A percentile compares a stretch with the other conserved stretches of the same genome.
phyloP scores from a whole-genome alignment of 2,329 filamentous ascomycete species.

The Grosmannia penicillata region DNA sequence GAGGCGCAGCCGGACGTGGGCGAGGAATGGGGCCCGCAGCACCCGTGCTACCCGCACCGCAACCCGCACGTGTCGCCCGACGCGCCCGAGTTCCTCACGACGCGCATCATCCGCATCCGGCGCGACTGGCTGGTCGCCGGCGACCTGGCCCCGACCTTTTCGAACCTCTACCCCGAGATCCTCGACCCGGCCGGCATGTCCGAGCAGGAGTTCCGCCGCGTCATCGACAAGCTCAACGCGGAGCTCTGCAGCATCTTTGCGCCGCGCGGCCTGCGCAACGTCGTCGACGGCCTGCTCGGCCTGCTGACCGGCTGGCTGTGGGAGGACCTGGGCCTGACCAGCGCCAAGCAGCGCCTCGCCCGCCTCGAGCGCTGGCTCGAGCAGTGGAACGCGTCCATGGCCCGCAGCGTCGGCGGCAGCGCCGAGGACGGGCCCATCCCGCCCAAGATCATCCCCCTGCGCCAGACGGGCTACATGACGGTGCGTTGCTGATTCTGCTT shows the following conservation, averaged over 20 bases:
- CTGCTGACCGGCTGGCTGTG: constrained; percentile 84
- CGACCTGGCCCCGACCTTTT: constrained; percentile 84
- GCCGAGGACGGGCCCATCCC: constrained; percentile 7
- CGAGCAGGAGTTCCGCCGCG: constrained; percentile 71
- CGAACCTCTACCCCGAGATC: constrained; percentile 92
- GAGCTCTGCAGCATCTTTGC: constrained; percentile 65
- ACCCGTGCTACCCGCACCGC: constrained; percentile 86
- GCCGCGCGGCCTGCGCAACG: constrained; percentile 62
- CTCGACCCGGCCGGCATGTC: constrained; percentile 68
- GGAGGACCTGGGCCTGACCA: constrained; percentile 75
- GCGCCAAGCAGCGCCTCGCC: constrained; percentile 55
- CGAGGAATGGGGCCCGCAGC: constrained; percentile 80
- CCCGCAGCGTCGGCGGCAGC: constrained; percentile 13
- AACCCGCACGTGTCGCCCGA: constrained; percentile 78
- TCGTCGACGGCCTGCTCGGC: constrained; percentile 66
- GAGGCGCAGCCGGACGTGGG: constrained; percentile 52
- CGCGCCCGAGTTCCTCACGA: constrained; percentile 60
- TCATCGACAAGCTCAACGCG: constrained; percentile 71
- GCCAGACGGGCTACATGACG: constrained; percentile 14
- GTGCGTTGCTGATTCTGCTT: constrained; percentile 8
- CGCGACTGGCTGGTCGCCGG: constrained; percentile 85
- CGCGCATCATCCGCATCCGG: constrained; percentile 79
- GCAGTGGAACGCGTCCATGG: constrained; percentile 67
- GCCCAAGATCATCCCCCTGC: constrained; percentile 13
- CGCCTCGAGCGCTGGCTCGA: constrained; percentile 70